Conservation (phyloP, 208 protist genomes). For the Trypanosoma rangeli region DNA sequence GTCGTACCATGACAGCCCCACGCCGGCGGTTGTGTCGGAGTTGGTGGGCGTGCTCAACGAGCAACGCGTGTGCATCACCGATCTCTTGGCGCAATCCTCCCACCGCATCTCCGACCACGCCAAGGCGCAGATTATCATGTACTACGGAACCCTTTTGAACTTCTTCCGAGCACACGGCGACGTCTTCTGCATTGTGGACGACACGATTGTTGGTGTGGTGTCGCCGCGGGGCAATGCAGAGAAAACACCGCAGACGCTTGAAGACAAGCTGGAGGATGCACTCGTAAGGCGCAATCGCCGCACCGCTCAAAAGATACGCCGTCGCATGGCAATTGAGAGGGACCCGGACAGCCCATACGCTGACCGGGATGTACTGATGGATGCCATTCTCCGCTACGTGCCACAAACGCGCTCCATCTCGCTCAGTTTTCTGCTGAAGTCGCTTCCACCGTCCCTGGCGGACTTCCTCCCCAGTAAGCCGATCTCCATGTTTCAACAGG, state of each 20-base stretch:
- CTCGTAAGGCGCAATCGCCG: conserved; percentile 19
- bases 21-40: conserved; percentile 35
- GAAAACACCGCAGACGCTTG: conserved; percentile 18
- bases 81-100: conserved; percentile 11
- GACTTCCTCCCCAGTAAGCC: conserved; percentile 50
- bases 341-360: conserved; percentile 52
- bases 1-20: conserved; percentile 34
- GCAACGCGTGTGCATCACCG: conserved; percentile 23
- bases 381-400: conserved; percentile 50
- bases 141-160: conserved; percentile 33
- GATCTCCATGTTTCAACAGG: conserved; percentile 35
- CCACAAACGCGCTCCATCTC: conserved; percentile 41
- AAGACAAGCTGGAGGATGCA: conserved; percentile 41
- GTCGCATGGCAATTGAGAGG: conserved; percentile 34
- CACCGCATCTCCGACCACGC: conserved; percentile 22
- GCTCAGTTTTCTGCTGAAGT: conserved; percentile 32
- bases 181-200: conserved; percentile 26
- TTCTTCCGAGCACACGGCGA: conserved; percentile 34
- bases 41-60: conserved; percentile 14
- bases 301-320: conserved; percentile 34
- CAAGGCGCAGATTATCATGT: conserved; percentile 33
- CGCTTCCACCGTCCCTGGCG: conserved; percentile 34
- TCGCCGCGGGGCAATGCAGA: conserved; percentile 1
- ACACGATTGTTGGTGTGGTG: conserved; percentile 16
- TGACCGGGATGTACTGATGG: conserved; percentile 40